Base-by-base conservation (phyloP, 352 stramenopile species). In the Elongisporangium anandrum region DNA sequence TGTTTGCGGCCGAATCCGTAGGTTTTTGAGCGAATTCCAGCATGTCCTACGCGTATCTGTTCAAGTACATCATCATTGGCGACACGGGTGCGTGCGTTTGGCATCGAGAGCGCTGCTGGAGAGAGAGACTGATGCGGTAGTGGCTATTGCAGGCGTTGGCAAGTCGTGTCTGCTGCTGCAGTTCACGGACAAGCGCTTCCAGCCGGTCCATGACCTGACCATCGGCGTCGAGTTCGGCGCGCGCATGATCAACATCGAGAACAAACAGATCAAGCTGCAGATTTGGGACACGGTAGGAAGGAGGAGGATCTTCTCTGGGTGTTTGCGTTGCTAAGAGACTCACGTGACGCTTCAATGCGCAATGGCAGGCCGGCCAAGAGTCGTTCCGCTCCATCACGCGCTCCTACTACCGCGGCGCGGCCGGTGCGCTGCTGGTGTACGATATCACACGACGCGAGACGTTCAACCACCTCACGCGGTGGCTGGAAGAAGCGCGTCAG, bases 131-230 rank as follows among this genome's bases (percentile, higher is more conserved):
- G 49, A 50, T 63, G 9, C 22, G 8, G 0, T 12, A 47, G 54
- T 13, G 3, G 24, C 45, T 56, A 34, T 17, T n/a, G 7, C 61
- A 99, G 97, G 97, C 54, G 97, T 99, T 17, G 98, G 98, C 34
- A 99, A 99, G 85, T 99, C 96, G 52, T 99, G 98, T 77, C 87
- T 99, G 68, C 80, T 99, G 49, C 83, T 99, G 62, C 97, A 99
- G 80, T 99, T 99, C 84, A 99, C 98, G 52, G 97, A 99, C 85
- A 99, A 99, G 81, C 88, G 97, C 54, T 99, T 99, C 80, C 97
- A 99, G 73, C 97, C 97, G 0, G 97, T 99, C 39, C 83, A 99
- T 68, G 97, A 99, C 68, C 85, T 99, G 51, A 99, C 98, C 9
- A 99, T 99, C 68, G 98, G 97, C 38, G 95, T 98, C 22, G 98